Evolutionary conservation across 2,329 filamentous ascomycete species (phyloP).

Genomic region (Diaporthe sp.): DNA sequence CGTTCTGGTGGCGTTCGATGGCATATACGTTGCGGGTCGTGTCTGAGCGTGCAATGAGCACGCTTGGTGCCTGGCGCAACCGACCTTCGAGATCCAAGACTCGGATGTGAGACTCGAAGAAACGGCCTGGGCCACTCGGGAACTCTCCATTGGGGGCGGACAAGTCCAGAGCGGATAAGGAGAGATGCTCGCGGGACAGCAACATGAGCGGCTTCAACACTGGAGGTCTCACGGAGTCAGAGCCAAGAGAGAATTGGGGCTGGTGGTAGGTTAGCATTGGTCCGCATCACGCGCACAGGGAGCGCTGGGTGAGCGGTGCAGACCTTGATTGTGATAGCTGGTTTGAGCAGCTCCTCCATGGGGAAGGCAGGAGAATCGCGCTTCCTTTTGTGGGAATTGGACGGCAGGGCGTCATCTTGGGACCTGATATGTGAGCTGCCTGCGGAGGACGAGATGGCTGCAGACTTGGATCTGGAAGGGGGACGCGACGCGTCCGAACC

Average conservation of each 20-base stretch:
- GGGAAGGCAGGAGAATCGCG: conserved; percentile 52
- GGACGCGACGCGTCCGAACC: conserved; percentile 64
- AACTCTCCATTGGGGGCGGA: conserved; percentile 62
- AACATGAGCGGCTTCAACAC: conserved; percentile 72
- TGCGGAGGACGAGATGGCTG: conserved; percentile 53
- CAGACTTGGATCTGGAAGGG: conserved; percentile 42
- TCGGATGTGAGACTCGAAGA: conserved; percentile 72
- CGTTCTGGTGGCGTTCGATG: conserved; percentile 73
- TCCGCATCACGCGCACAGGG: too few species aligned
- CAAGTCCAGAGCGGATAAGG: conserved; percentile 73
- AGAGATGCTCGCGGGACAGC: conserved; percentile 70
- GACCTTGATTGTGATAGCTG: conserved; percentile 67
- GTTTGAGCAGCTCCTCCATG: conserved; percentile 65
- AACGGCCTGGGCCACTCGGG: conserved; percentile 58
- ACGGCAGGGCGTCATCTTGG: conserved; percentile 45
- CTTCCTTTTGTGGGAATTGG: conserved; percentile 51
- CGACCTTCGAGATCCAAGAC: conserved; percentile 74
- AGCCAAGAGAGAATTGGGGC: conserved; percentile 37
- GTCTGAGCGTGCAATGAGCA: conserved; percentile 73
- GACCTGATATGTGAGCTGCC: conserved; percentile 53
- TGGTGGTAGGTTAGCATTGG: conserved; percentile 40
- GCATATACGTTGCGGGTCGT: conserved; percentile 67
- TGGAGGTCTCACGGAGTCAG: conserved; percentile 59
- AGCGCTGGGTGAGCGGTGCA: neutral
- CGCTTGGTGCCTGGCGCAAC: conserved; percentile 67